phyloP scores from a whole-genome alignment of 805 yeast species.

The Candida sakaeoensis region DNA sequence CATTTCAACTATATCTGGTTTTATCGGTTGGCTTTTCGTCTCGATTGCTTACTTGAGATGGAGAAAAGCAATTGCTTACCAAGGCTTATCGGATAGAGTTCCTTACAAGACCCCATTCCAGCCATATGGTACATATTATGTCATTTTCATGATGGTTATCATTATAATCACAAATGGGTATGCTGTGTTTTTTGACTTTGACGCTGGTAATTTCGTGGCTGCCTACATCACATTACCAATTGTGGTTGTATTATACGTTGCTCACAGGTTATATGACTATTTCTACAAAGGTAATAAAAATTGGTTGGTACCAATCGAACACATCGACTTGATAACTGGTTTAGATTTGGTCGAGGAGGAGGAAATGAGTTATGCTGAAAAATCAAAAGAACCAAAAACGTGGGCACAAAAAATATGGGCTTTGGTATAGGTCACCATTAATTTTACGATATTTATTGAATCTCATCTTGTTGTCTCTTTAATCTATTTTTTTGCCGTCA shows the following conservation, averaged over 20 bases:
- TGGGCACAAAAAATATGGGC: constrained; percentile 42
- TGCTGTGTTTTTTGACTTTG: constrained; percentile 60
- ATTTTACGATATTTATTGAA: not conserved
- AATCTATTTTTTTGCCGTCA: too few species aligned
- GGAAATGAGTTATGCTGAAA: constrained; percentile 33
- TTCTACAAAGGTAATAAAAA: constrained; percentile 20
- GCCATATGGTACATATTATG: constrained; percentile 56
- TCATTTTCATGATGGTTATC: constrained; percentile 46
- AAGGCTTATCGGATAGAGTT: constrained; percentile 51
- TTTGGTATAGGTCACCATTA: constrained; percentile 50
- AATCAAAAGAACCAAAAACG: constrained; percentile 35
- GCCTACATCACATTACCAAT: constrained; percentile 68
- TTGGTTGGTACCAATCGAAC: constrained; percentile 49
- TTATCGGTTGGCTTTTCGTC: constrained; percentile 58
- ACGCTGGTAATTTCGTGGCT: constrained; percentile 58
- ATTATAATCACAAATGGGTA: constrained; percentile 70
- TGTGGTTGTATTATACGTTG: constrained; percentile 49
- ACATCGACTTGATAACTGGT: constrained; percentile 60
- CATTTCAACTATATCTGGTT: constrained; percentile 63
- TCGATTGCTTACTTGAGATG: constrained; percentile 54
- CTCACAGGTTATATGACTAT: constrained; percentile 50
- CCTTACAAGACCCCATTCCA: constrained; percentile 56
- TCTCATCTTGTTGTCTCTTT: not conserved
- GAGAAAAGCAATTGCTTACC: constrained; percentile 58
- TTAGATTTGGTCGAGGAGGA: constrained; percentile 58